These are phyloP conservation scores for Porphyra umbilicalis DNA, from an alignment of 31 red algal species.

Conservation along the genomic window DNA sequence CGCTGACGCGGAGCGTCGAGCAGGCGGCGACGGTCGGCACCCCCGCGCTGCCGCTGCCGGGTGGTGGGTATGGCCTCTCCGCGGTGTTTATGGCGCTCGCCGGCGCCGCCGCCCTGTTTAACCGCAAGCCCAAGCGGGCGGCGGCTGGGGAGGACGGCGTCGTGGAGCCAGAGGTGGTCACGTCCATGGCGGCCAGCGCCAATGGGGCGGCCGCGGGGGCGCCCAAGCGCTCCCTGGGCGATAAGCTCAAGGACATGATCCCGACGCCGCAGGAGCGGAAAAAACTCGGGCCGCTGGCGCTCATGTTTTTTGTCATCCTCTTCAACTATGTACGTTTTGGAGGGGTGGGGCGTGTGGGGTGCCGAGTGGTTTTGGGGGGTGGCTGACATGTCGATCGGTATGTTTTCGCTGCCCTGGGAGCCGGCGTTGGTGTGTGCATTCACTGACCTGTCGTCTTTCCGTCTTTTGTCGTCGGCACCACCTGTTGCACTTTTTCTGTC, in stretches of 20 bases:
- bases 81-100: not conserved
- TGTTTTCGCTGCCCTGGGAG: no score
- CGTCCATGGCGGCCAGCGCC: conserved; percentile 25
- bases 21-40: not conserved
- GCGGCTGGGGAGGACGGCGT: not conserved
- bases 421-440: no score
- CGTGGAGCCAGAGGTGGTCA: conserved; percentile 1
- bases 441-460: not conserved
- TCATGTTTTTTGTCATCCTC: conserved; percentile 97
- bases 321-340: conserved; percentile 77
- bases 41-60: not conserved
- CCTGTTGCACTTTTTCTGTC: not conserved
- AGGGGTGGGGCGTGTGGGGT: not conserved
- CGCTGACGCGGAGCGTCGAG: not conserved
- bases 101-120: not conserved
- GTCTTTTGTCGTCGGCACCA: not conserved
- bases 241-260: conserved; percentile 29
- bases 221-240: not conserved
- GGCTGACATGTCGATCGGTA: no score
- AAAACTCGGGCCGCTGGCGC: conserved; percentile 81
- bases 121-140: not conserved
- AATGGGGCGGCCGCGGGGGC: conserved; percentile 20
- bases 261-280: conserved; percentile 75
- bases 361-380: not conserved
- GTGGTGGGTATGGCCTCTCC: not conserved